Base-by-base conservation (phyloP, 768 basidiomycete species). In the Boletus edulis region DNA sequence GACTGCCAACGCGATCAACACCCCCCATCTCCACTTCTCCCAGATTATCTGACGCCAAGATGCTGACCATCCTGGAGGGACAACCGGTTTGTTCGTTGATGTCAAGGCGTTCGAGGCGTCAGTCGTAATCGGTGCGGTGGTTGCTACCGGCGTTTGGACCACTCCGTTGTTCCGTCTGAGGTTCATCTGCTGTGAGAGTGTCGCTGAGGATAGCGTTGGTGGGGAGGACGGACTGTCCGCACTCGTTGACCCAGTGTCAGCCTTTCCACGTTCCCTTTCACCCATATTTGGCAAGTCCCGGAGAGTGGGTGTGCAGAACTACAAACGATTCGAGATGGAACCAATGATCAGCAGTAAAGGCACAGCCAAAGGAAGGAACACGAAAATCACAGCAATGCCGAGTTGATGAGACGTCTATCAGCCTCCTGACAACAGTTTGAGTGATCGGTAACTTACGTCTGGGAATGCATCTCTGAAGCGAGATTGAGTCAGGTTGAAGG, bases 201-300 rank as follows among this genome's bases (percentile, higher is more conserved):
- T 58, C 48, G 62, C 59, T 24, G 71, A 64, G 12, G 59, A 51
- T 22, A 52, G 48, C 27, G 49, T 46, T 44, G 64, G 49, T 55
- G 54, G 59, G 32, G 53, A 45, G 39, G 46, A 62, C 43, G 55
- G 52, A 59, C 54, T 61, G 45, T 52, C 40, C 52, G 48, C 45
- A 59, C 49, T 56, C 65, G 57, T 44, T 67, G 66, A 49, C 71
- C 44, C 53, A 60, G 44, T 37, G 64, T 66, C 68, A 6, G 80
- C 65, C 50, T 76, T 79, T 10, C 85, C 87, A 43, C 82, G 79
- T 62, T 89, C 89, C 60, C 80, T 84, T 70, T 89, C 80, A 20
- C 88, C 94, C 96, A 98, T 98, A 73, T 97, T 97, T 0, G 96
- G 96, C 29, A 95, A 72, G 65, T 94, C 86, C 43, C 78, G 83